Base-by-base conservation (phyloP, 352 stramenopile species). In the Phytophthora pluvialis region DNA sequence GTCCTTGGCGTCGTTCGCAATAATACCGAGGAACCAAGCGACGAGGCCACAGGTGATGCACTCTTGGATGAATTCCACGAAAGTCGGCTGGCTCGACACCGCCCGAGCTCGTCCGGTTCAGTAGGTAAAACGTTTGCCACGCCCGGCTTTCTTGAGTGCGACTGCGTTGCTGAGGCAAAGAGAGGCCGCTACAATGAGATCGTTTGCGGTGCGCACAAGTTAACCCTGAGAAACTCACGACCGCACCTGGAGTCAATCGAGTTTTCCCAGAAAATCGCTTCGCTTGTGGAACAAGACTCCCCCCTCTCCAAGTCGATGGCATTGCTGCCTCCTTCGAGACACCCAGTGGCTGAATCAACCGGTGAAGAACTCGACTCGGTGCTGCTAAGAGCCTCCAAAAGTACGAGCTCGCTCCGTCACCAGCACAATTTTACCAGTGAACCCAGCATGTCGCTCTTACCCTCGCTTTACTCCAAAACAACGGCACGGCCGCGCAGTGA, bases 211-310 rank as follows among this genome's bases (percentile, higher is more conserved):
- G 82, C 80, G n/a, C 82, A 91, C 61, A 87, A 80, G 26, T 72
- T 89, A 18, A 86, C 78, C 21, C 60, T 91, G 18, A 72, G 80
- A 6, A 75, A 88, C 28, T 91, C 82, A 7, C 70, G 78, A 40
- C 68, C 74, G 0, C 62, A 88, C 29, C 51, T 77, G 6, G 67
- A 76, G n/a, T 59, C 71, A 11, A 63, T 84, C 28, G 76, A 75
- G 3, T 55, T 55, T 15, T 47, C 52, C 4, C 66, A 70, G 15
- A 73, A 57, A 26, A 47, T 75, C 5, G 43, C 52, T 26, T 59
- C 45, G 1, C 54, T 62, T 44, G 38, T 54, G 5, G 61, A 54
- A 36, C 47, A 53, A 43, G 54, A 61, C 21, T 67, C 47, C 4
- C 55, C 31, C 13, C 38, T 55, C 0, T 32, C 31, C 11, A 70